Conservation (phyloP, 306 rosid species). For the Quercus rubra region DNA sequence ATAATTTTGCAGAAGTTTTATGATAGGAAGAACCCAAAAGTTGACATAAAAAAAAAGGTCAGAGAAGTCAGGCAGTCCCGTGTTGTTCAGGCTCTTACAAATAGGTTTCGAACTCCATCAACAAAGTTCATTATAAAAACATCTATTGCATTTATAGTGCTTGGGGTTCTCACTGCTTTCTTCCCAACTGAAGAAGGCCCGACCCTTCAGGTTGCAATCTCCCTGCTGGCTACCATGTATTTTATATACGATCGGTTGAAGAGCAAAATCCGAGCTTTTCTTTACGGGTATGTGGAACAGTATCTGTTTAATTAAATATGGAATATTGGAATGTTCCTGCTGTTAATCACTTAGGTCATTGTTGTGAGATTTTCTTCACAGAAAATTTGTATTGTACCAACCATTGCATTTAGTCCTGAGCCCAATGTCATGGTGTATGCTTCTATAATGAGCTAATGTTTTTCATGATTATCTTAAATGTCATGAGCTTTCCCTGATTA, state of each 20-base stretch:
- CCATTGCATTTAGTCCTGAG: not conserved
- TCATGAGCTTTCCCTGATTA: not conserved
- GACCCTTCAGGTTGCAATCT: constrained; percentile 88
- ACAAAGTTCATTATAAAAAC: constrained; percentile 75
- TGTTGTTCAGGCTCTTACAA: constrained; percentile 65
- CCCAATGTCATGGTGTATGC: not conserved
- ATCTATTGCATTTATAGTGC: constrained; percentile 56
- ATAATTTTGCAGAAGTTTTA: constrained; percentile 83
- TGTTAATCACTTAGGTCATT: constrained; percentile 9
- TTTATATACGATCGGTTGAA: constrained; percentile 73
- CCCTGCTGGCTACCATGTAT: constrained; percentile 78
- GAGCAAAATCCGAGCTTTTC: constrained; percentile 66
- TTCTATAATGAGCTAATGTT: not conserved
- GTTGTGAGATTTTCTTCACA: not conserved
- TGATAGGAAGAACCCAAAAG: constrained; percentile 78
- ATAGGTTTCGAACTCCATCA: constrained; percentile 78
- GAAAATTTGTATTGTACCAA: not conserved
- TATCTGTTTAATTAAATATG: constrained; percentile 3
- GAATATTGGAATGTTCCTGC: not conserved
- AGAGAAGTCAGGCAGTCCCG: constrained; percentile 77
- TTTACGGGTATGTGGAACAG: constrained; percentile 70
- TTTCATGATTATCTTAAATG: not conserved
- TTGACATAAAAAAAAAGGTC: constrained; percentile 76
- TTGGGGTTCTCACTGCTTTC: constrained; percentile 71
- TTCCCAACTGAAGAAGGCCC: constrained; percentile 99